Conservation (phyloP, 306 rosid genomes). For the Inga laurina region DNA sequence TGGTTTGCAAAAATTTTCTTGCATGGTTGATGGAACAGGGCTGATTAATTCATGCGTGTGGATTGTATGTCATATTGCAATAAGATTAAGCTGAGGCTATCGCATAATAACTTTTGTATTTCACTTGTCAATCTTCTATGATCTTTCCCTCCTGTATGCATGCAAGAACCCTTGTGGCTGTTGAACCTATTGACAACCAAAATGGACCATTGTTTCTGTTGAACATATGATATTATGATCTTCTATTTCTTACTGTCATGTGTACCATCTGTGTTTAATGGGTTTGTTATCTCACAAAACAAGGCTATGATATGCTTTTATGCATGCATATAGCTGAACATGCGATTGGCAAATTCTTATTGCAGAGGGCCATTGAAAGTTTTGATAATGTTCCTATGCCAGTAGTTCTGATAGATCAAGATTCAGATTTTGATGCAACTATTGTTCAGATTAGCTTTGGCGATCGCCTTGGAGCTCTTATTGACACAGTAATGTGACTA, state of each 20-base stretch:
- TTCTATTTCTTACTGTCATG: slow-evolving; percentile 21
- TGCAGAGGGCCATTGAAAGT: slow-evolving; percentile 62
- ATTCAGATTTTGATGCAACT: slow-evolving; percentile 81
- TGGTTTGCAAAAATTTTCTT: not conserved
- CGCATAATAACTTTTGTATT: slow-evolving; percentile 17
- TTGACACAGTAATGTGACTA: slow-evolving; percentile 77
- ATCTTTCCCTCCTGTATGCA: not conserved
- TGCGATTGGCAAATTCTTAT: slow-evolving; percentile 35
- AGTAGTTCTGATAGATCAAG: slow-evolving; percentile 82
- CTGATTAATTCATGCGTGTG: not conserved
- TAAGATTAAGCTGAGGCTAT: not conserved
- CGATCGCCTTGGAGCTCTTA: slow-evolving; percentile 97
- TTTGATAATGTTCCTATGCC: slow-evolving; percentile 73
- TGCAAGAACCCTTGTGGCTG: slow-evolving; percentile 15
- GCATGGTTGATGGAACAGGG: not conserved
- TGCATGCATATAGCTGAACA: slow-evolving; percentile 7
- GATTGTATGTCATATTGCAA: slow-evolving; percentile 7
- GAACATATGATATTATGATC: slow-evolving; percentile 15
- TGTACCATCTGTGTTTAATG: not conserved
- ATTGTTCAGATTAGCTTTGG: slow-evolving; percentile 93
- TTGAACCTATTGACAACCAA: not conserved
- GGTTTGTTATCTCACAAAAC: not conserved
- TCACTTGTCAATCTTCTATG: slow-evolving; percentile 20
- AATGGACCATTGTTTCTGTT: slow-evolving; percentile 11
- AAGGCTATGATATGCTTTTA: slow-evolving; percentile 18